Evolutionary conservation across 2,329 filamentous ascomycete species (phyloP).

Genomic region (Scytalidium sp.): DNA sequence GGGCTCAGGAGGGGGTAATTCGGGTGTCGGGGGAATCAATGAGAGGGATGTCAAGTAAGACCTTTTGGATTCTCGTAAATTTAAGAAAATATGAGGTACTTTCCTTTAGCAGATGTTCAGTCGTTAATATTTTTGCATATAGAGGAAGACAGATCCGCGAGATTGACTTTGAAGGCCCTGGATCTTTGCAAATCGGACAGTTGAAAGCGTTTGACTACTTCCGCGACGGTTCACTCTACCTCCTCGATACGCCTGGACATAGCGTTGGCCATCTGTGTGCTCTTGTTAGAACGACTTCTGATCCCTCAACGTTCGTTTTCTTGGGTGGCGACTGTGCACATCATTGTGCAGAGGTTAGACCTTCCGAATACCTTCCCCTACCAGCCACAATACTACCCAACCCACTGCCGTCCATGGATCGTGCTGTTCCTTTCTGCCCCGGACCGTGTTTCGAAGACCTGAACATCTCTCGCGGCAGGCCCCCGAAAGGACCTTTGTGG

Average conservation of each 20-base stretch:
- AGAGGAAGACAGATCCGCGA: background rate
- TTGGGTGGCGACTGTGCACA: slow-evolving; percentile 46
- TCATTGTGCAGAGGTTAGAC: slow-evolving; percentile 36
- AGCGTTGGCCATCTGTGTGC: slow-evolving; percentile 41
- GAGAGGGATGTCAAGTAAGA: background rate
- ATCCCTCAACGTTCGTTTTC: slow-evolving; percentile 38
- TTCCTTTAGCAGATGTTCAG: too few species aligned
- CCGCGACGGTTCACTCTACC: slow-evolving; percentile 52
- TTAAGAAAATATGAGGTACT: too few species aligned
- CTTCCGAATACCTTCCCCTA: slow-evolving; percentile 33
- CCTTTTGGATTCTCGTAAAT: background rate
- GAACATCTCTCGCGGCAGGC: too few species aligned
- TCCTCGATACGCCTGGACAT: slow-evolving; percentile 48
- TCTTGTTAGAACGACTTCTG: slow-evolving; percentile 40
- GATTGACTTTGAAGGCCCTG: background rate
- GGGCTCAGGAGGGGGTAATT: too few species aligned
- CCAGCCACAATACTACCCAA: slow-evolving; percentile 31
- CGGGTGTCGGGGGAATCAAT: background rate
- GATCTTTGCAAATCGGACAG: slow-evolving; percentile 33
- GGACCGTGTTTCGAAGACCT: too few species aligned
- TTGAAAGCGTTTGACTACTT: slow-evolving; percentile 50
- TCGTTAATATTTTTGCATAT: background rate
- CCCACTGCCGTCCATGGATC: slow-evolving; percentile 31
- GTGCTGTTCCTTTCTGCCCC: background rate
- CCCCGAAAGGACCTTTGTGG: background rate